Conservation (phyloP, 345 rosid genomes). For the Eutrema japonicum region DNA sequence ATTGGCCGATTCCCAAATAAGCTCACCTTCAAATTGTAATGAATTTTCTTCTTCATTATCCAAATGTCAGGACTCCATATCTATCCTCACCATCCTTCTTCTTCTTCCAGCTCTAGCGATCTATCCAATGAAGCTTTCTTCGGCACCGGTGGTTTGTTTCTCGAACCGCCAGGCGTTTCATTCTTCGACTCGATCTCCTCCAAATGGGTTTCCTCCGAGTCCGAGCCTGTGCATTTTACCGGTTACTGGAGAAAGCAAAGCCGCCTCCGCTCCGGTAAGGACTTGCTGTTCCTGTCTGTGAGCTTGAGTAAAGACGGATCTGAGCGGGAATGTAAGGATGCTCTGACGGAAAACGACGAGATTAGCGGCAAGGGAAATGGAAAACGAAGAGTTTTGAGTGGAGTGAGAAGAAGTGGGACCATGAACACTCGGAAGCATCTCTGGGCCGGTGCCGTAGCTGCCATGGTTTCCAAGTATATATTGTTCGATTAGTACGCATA, state of each 20-base stretch:
- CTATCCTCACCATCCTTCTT: constrained; percentile 42
- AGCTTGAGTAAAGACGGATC: constrained; percentile 54
- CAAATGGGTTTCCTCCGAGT: constrained; percentile 32
- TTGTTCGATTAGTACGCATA: constrained; percentile 5
- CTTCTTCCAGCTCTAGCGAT: constrained; percentile 26
- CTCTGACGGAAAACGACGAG: constrained; percentile 43
- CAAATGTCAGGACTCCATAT: constrained; percentile 44
- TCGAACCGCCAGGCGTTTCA: constrained; percentile 51
- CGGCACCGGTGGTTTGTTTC: constrained; percentile 62
- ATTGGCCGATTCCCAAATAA: not conserved
- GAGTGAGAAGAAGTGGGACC: constrained; percentile 51
- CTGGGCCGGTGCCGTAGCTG: constrained; percentile 89
- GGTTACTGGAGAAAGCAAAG: constrained; percentile 29
- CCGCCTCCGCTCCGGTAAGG: constrained; percentile 23
- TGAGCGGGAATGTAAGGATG: constrained; percentile 29
- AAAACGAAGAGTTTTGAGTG: constrained; percentile 36
- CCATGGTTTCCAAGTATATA: constrained; percentile 81
- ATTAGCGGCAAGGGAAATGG: constrained; percentile 29
- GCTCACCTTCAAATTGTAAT: constrained; percentile 11
- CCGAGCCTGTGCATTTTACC: constrained; percentile 31
- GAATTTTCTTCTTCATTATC: constrained; percentile 22
- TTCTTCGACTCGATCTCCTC: constrained; percentile 50
- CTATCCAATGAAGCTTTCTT: constrained; percentile 41
- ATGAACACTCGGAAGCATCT: constrained; percentile 83
- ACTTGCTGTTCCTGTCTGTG: constrained; percentile 50